Conservation (phyloP, 108 stramenopile species). For the Nitzschia putrida region DNA sequence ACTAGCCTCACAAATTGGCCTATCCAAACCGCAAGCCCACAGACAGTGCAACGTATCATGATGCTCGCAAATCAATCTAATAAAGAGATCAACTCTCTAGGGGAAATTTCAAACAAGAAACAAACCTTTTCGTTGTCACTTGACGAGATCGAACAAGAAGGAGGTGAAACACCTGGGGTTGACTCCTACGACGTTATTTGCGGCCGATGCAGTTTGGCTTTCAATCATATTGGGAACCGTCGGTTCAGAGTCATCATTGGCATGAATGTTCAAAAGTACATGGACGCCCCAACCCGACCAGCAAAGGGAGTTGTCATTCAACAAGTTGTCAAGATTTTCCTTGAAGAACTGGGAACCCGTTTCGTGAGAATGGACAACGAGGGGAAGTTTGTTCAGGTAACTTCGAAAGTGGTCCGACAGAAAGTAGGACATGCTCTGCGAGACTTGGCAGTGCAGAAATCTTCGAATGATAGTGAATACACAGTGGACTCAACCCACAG, state of each 20-base stretch:
- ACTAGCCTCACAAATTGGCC: too few relatives aligned
- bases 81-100: too few relatives aligned
- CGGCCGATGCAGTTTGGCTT: conserved; percentile 22
- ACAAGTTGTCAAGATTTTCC: conserved; percentile 25
- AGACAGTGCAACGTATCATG: too few relatives aligned
- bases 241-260: conserved; percentile 39
- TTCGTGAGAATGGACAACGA: conserved; percentile 18
- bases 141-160: too few relatives aligned
- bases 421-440: conserved; percentile 42
- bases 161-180: neutral
- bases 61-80: too few relatives aligned
- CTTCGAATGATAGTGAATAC: neutral
- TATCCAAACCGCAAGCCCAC: too few relatives aligned
- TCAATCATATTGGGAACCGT: conserved; percentile 39
- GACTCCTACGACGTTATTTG: conserved; percentile 36
- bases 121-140: too few relatives aligned
- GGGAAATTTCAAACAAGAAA: too few relatives aligned
- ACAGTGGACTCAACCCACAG: neutral
- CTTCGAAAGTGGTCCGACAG: conserved; percentile 23
- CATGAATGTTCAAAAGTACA: conserved; percentile 31
- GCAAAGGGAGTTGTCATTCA: conserved; percentile 20
- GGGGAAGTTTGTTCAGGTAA: conserved; percentile 5
- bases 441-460: conserved; percentile 16
- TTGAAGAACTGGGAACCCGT: conserved; percentile 26
- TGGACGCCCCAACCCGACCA: conserved; percentile 18